Evolutionary conservation across 148 eudicot species (phyloP), one percentile per base, ranked within the genome.

Genomic region (Nepenthes gracilis): DNA sequence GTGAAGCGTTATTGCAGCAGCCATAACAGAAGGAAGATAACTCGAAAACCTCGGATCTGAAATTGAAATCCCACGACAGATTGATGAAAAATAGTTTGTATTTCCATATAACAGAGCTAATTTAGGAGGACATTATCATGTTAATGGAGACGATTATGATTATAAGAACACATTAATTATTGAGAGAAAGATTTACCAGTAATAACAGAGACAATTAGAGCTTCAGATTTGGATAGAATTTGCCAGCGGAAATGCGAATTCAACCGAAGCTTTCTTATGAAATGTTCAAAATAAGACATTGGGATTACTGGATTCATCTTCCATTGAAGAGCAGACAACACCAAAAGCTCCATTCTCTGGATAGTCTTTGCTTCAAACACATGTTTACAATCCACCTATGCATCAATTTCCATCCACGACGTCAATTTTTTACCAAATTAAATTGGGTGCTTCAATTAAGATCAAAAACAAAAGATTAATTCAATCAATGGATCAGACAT

Each of bases 281-380:
- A 59, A 68, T 78, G 80, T 61, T 83, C 90, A 61, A 83, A 36
- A 76, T 78, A 92, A 9, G 90, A 87, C 58, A 87, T 35, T 34
- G 96, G 90, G 8, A 88, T 92, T 49, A 88, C 93, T 2, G 85
- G 84, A 68, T 85, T 74, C 94, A 82, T 85, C 68, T 75, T 92
- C 98, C 96, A 88, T 36, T 80, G 59, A n/a, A 92, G 86, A 53
- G 87, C 69, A 40, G 96, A 78, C 15, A 92, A 77, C 50, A 92
- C 80, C 73, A 88, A 54, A 12, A 88, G 85, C 80, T 92, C 96
- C 94, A 88, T 88, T 77, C 78, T 88, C 76, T 81, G 79, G 12
- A 92, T 84, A 36, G 85, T 81, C 73, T 80, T 83, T 11, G 91
- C 77, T 62, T 83, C 94, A 59, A 88, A 92, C 58, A 78, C 69